Evolutionary conservation across 768 basidiomycete species (phyloP).

Genomic region (Mycena venus): DNA sequence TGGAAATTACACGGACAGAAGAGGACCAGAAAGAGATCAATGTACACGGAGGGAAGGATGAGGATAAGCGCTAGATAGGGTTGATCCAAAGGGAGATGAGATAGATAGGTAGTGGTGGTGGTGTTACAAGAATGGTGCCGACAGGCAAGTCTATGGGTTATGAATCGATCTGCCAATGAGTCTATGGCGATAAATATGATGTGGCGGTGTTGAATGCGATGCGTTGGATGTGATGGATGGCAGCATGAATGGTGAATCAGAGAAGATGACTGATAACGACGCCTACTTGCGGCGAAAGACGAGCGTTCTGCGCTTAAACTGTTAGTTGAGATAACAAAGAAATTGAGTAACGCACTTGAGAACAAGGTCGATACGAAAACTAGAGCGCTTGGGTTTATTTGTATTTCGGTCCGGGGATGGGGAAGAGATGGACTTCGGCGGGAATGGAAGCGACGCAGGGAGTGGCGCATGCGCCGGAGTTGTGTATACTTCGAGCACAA

Average conservation of each 20-base stretch:
- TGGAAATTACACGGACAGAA: too few species aligned
- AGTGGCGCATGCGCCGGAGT: background rate
- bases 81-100: too few species aligned
- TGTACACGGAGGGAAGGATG: too few species aligned
- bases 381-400: background rate
- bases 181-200: background rate
- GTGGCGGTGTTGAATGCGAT: background rate
- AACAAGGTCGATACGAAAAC: slow-evolving; percentile 18
- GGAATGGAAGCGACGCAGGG: background rate
- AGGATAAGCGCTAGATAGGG: too few species aligned
- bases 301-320: background rate
- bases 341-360: slow-evolving; percentile 12
- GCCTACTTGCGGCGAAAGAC: slow-evolving; percentile 21
- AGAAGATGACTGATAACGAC: background rate
- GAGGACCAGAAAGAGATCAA: too few species aligned
- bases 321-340: background rate
- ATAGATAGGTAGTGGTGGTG: too few species aligned
- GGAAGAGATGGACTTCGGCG: background rate
- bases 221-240: background rate
- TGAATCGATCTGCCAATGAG: too few species aligned
- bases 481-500: slow-evolving; percentile 18
- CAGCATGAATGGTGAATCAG: background rate
- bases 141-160: too few species aligned
- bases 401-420: background rate
- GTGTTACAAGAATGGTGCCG: too few species aligned